Evolutionary conservation across 768 basidiomycete genomes (phyloP).

Genomic region (Boletus sp.): DNA sequence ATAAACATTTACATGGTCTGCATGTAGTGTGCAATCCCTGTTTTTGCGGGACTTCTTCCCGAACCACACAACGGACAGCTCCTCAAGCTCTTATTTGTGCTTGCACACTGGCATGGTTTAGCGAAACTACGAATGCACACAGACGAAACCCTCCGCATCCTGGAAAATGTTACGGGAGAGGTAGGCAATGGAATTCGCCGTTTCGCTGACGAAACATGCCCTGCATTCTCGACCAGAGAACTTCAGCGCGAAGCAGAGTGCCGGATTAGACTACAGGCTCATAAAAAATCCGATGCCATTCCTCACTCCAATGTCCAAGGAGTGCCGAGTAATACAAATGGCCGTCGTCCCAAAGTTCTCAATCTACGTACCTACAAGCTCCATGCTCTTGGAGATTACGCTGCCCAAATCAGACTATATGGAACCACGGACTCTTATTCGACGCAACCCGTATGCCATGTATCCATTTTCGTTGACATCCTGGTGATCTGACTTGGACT

Average conservation of each 20-base stretch:
- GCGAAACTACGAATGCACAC: too few species aligned
- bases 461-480: not conserved
- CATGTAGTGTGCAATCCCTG: not conserved
- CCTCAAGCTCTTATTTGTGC: not conserved
- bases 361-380: not conserved
- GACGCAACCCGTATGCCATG: not conserved
- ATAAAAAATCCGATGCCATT: not conserved
- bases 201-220: not conserved
- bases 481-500: not conserved
- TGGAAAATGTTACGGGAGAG: not conserved
- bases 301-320: too few species aligned
- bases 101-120: too few species aligned
- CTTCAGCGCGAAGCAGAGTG: not conserved
- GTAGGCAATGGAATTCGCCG: not conserved
- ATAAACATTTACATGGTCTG: not conserved
- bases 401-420: not conserved
- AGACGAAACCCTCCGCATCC: too few species aligned
- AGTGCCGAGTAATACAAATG: not conserved
- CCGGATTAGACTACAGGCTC: not conserved
- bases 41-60: not conserved
- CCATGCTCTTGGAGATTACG: not conserved
- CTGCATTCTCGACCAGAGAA: not conserved
- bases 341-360: not conserved
- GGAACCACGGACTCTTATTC: too few species aligned
- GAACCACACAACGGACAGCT: not conserved